Evolutionary conservation across 495 filamentous ascomycete species (phyloP).

Genomic region (Hypoxylon lenormandii): DNA sequence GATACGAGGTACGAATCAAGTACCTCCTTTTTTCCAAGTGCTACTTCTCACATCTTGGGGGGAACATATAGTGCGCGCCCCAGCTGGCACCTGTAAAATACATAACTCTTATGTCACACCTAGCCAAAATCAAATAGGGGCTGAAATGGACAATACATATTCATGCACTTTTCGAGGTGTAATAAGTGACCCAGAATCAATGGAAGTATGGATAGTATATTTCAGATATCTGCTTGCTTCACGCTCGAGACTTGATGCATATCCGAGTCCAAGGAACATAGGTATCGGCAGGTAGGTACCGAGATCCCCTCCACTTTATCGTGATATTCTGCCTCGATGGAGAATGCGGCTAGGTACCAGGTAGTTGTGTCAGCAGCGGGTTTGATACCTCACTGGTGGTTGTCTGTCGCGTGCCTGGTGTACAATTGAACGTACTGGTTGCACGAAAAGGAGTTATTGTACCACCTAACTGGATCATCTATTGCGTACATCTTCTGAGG

Average conservation of each 20-base stretch:
- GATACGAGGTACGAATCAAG: not conserved
- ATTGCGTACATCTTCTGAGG: too few species aligned
- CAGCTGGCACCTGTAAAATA: not conserved
- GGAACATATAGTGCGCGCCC: not conserved
- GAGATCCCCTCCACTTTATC: too few species aligned
- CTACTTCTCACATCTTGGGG: not conserved
- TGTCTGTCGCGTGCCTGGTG: slow-evolving; percentile 4
- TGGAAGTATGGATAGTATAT: too few species aligned
- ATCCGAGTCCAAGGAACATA: too few species aligned
- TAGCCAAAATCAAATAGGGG: not conserved
- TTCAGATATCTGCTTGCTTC: too few species aligned
- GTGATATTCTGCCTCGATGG: too few species aligned
- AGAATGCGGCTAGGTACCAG: too few species aligned
- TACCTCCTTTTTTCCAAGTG: not conserved
- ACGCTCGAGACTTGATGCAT: too few species aligned
- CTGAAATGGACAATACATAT: not conserved
- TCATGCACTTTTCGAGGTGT: too few species aligned
- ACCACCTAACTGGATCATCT: slow-evolving; percentile 18
- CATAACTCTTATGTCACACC: not conserved
- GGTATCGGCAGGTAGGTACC: too few species aligned
- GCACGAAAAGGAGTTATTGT: slow-evolving; percentile 8
- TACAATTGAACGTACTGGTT: slow-evolving; percentile 5
- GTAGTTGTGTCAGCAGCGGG: not conserved
- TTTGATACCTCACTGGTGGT: not conserved
- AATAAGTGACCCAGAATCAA: too few species aligned